Percentiles rank a stretch among this genome's conserved stretches.
phyloP scores from a whole-genome alignment of 257 asterid genomes.

The Capsicum rhomboideum region DNA sequence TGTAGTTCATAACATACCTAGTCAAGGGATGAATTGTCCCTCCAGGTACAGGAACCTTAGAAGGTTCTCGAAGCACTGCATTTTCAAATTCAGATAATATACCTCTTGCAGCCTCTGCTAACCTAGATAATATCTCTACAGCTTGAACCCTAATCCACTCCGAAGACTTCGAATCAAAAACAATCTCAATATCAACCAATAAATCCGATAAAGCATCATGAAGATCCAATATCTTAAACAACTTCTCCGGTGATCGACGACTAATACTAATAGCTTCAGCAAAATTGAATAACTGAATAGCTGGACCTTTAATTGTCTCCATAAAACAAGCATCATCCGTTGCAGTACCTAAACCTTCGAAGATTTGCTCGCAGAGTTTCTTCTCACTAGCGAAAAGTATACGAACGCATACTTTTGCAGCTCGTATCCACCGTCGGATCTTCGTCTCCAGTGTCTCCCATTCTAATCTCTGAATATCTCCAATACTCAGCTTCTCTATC shows the following conservation, averaged over 20 bases:
- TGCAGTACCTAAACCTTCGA: slow-evolving; percentile 47
- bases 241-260: slow-evolving; percentile 72
- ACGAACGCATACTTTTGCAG: slow-evolving; percentile 61
- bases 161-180: slow-evolving; percentile 57
- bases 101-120: slow-evolving; percentile 80
- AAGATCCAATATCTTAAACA: slow-evolving; percentile 84
- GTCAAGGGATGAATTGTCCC: slow-evolving; percentile 90
- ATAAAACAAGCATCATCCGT: slow-evolving; percentile 61
- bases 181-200: slow-evolving; percentile 63
- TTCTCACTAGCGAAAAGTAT: slow-evolving; percentile 73
- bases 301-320: slow-evolving; percentile 86
- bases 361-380: slow-evolving; percentile 68
- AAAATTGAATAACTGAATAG: slow-evolving; percentile 71
- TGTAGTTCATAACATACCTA: slow-evolving; percentile 88
- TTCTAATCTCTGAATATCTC: slow-evolving; percentile 80
- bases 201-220: slow-evolving; percentile 71
- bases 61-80: slow-evolving; percentile 76
- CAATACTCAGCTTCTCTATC: slow-evolving; percentile 67
- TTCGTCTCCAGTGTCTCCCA: slow-evolving; percentile 77
- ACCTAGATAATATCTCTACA: slow-evolving; percentile 66
- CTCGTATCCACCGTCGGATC: slow-evolving; percentile 82
- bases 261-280: slow-evolving; percentile 87
- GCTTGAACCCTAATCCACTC: slow-evolving; percentile 69
- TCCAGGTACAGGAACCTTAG: slow-evolving; percentile 72
- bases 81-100: slow-evolving; percentile 78